A percentile compares a stretch with the other conserved stretches of the same genome.
phyloP scores from a whole-genome alignment of 2,329 filamentous ascomycete species.

The Ceratocystis lukuohia region DNA sequence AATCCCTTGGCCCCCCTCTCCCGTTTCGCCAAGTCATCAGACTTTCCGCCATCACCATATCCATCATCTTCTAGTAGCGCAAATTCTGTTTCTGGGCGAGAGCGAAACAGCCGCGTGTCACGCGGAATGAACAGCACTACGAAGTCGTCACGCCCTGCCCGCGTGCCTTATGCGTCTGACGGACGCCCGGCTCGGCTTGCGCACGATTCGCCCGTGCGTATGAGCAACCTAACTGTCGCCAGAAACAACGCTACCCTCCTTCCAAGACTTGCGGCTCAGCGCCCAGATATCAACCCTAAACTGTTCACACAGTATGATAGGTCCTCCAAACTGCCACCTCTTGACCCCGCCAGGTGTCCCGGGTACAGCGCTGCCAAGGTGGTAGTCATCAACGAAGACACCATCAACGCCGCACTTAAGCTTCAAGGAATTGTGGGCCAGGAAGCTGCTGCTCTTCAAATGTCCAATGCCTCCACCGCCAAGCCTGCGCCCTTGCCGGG shows the following conservation, averaged over 20 bases:
- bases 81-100: not conserved
- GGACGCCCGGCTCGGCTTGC: not conserved
- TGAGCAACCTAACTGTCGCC: not conserved
- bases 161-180: not conserved
- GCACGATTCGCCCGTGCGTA: not conserved
- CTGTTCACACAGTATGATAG: not conserved
- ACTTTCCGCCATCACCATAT: not conserved
- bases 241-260: not conserved
- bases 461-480: not conserved
- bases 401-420: conserved; percentile 5
- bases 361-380: not conserved
- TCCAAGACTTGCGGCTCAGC: not conserved
- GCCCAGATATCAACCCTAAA: not conserved
- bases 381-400: conserved; percentile 8
- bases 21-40: not conserved
- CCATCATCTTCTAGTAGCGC: not conserved
- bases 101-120: not conserved
- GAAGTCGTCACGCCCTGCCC: not conserved
- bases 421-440: conserved; percentile 1
- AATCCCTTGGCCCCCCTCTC: not conserved
- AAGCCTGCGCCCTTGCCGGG: not conserved
- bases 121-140: not conserved
- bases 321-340: not conserved
- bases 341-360: not conserved
- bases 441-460: not conserved